Base-by-base conservation (phyloP, 495 filamentous ascomycete genomes). In the Filosporella fistucella region DNA sequence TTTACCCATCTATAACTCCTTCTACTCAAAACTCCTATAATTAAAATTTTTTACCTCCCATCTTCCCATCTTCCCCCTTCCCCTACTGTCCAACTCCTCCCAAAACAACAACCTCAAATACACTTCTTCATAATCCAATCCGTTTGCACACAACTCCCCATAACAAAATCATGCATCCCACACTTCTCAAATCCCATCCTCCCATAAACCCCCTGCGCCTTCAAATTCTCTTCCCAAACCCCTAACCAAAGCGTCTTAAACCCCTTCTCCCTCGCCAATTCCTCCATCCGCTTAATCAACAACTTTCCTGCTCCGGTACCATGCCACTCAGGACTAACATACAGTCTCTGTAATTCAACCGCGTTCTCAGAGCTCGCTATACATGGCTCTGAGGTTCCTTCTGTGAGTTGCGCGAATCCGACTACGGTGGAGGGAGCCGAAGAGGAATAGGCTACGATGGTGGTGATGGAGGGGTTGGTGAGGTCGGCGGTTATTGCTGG, bases 181-280 rank as follows among this genome's bases (percentile, higher is more conserved):
- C 56, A 52, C 34, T 57, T 60, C 35, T 23, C 33, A 37, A 60
- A 71, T 1, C 66, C 68, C 14, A 62, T 29, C 40, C 47, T 58
- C 41, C 48, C 28, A 51, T 71, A 71, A 11, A 68, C 56, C 29
- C 49, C 55, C 44, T 63, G 54, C 1, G 66, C 62, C 10, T 24
- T 55, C 20, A 36, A 6, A 51, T 69, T 64, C 1, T 72, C 42
- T 47, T 72, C 67, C 64, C 65, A 72, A 13, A 72, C 68, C 1
- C 66, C 65, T 14, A 72, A 49, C 68, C 68, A 72, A 10, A 72
- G 26, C 13, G 49, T 43, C 47, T 58, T 30, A 42, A 61, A 66
- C 9, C 62, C 67, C 43, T 64, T 55, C 13, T 59, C 55, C 32
- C 55, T 61, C 2, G 68, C 67, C 34, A 56, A 47, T 5, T 32